phyloP scores from a whole-genome alignment of 2,329 filamentous ascomycete species.

The Sphaerostilbella broomeana region DNA sequence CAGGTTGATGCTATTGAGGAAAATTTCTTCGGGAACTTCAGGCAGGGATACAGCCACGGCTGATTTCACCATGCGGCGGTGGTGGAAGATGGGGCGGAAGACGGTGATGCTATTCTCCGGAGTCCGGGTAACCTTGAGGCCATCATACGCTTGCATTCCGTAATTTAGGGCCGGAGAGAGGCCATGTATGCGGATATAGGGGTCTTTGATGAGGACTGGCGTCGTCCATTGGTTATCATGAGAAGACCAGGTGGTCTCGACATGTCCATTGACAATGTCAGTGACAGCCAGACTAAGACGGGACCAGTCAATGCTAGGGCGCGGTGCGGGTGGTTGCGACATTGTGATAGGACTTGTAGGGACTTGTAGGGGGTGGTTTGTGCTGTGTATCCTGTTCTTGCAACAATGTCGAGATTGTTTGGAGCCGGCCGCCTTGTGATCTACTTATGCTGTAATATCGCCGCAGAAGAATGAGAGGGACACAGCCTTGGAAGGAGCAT shows the following conservation, averaged over 20 bases:
- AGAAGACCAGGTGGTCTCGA: constrained; percentile 76
- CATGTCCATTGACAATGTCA: constrained; percentile 93
- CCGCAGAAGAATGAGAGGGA: no score
- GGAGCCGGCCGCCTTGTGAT: no score
- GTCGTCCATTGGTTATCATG: constrained; percentile 70
- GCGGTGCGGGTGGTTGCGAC: no score
- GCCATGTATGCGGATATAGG: constrained; percentile 82
- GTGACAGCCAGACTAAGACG: no score
- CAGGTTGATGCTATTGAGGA: constrained; percentile 67
- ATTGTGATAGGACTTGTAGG: no score
- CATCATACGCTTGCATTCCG: constrained; percentile 94
- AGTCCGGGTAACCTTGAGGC: constrained; percentile 89
- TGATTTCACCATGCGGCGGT: constrained; percentile 74
- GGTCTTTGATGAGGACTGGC: constrained; percentile 73
- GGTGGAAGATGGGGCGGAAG: constrained; percentile 84
- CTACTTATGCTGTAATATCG: no score
- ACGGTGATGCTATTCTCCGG: constrained; percentile 69
- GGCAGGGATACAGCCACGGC: constrained; percentile 80
- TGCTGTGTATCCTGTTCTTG: no score
- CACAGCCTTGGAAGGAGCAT: no score
- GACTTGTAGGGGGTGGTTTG: no score
- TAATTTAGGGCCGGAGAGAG: constrained; percentile 96
- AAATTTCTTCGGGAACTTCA: constrained; percentile 66
- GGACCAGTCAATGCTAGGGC: no score
- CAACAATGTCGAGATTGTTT: no score